These are phyloP conservation scores for Euphorbia lathyris DNA, from an alignment of 345 rosid genomes.

Conservation along the genomic window DNA sequence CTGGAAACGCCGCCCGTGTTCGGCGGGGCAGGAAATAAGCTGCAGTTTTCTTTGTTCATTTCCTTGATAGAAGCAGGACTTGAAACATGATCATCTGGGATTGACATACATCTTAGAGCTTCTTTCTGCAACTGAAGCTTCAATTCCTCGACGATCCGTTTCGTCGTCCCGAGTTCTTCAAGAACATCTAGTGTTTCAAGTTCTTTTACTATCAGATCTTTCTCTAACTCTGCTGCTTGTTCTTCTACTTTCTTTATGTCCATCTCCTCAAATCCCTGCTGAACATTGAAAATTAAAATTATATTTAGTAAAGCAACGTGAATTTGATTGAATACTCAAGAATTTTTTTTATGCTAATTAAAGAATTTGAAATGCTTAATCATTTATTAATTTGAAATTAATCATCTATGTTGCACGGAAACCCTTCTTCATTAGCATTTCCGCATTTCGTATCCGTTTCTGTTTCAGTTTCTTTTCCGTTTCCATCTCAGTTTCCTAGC, in stretches of 20 bases:
- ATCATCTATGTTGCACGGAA: no score
- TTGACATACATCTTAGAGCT: constrained; percentile 58
- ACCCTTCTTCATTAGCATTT: no score
- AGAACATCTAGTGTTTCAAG: constrained; percentile 86
- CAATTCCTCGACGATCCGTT: constrained; percentile 77
- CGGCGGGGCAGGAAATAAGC: constrained; percentile 16
- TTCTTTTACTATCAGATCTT: constrained; percentile 90
- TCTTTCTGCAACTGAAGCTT: constrained; percentile 84
- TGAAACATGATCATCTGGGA: constrained; percentile 36
- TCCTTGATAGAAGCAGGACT: constrained; percentile 48
- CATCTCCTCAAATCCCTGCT: constrained; percentile 55
- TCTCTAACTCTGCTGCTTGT: constrained; percentile 80
- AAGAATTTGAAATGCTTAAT: no score
- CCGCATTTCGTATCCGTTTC: no score
- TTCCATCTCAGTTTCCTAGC: no score
- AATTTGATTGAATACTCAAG: no score
- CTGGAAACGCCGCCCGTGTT: constrained; percentile 31
- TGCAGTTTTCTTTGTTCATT: constrained; percentile 48
- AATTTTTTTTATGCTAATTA: no score
- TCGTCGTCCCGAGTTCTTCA: constrained; percentile 83
- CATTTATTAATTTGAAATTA: no score
- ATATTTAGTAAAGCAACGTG: no score
- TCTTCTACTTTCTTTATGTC: constrained; percentile 92
- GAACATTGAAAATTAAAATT: background rate
- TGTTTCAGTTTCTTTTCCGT: no score